Evolutionary conservation across 495 filamentous ascomycete genomes (phyloP), one percentile per base, ranked within the genome.

Genomic region (Lasiosphaeria miniovina): DNA sequence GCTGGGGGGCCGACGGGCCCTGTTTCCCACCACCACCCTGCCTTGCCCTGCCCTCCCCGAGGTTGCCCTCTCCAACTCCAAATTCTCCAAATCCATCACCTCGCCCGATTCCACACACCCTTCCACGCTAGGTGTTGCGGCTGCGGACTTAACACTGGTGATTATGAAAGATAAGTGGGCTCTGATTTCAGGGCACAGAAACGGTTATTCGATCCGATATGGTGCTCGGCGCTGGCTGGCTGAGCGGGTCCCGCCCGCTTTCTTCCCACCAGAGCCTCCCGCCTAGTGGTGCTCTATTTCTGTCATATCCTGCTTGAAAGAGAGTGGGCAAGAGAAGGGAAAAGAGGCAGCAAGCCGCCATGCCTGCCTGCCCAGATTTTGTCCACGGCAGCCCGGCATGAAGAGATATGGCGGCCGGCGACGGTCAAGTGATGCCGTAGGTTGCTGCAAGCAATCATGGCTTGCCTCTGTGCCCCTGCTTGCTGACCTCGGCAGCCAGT

Each of bases 1-100:
- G 24, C 24, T 15, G 41, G 61, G 61, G 68, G 64, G 66, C 68
- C 68, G 66, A 65, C 68, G 66, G 68, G 58, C 67, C 68, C 68
- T 54, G 55, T 57, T 69, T 54, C 64, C 64, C 62, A 24, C 38
- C 38, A 41, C 14, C 38, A 9, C 38, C 38, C 38, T 41, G 12
- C 43, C 43, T 46, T n/a, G 24, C 24, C 24, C 24, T 24, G 24
- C 24, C 41, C 51, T 57, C 52, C 52, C 58, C 57, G 59, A 57
- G 24, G 24, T 24, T 24, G 24, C 24, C 24, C 38, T 48, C 49
- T 33, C 54, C 40, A 56, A 48, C 40, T 55, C 49, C 49, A 51
- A 51, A 53, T 53, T 24, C 35, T 8, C 51, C 51, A 46, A 46
- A 46, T 46, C 43, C 43, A 2, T 46, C 43, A 46, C 43, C 43